Conservation (phyloP, 2,329 filamentous ascomycete genomes). For the Fusarium scirpi region DNA sequence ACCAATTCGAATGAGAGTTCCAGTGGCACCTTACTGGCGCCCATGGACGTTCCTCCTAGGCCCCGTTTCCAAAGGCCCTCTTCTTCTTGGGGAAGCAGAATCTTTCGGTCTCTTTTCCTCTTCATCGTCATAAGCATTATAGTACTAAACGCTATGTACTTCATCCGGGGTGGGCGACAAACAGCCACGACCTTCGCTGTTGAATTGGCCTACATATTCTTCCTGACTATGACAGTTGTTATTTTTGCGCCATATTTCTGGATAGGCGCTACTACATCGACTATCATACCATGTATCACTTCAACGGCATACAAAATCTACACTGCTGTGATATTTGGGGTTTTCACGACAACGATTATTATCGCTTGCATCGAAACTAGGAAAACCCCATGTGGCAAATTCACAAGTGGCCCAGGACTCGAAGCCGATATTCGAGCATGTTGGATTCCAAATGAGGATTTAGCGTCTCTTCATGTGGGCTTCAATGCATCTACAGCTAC, state of each 20-base stretch:
- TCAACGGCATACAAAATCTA: slow-evolving; percentile 16
- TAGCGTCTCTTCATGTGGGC: not conserved
- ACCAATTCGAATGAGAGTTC: not conserved
- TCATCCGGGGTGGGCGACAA: not conserved
- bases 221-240: not conserved
- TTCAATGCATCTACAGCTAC: not conserved
- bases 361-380: slow-evolving; percentile 20
- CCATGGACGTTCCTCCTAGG: not conserved
- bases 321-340: not conserved
- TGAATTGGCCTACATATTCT: not conserved
- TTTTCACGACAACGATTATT: not conserved
- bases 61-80: not conserved
- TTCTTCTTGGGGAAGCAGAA: not conserved
- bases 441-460: not conserved
- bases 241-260: slow-evolving; percentile 3
- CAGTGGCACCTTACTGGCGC: not conserved
- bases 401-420: slow-evolving; percentile 6
- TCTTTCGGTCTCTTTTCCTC: not conserved
- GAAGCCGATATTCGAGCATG: slow-evolving; percentile 10
- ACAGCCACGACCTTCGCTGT: not conserved
- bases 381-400: slow-evolving; percentile 22
- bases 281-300: slow-evolving; percentile 11
- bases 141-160: not conserved
- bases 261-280: not conserved
- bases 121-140: not conserved